These are phyloP conservation scores for Ascomycota sp. DNA, from an alignment of 2,329 filamentous ascomycete genomes.

Conservation along the genomic window DNA sequence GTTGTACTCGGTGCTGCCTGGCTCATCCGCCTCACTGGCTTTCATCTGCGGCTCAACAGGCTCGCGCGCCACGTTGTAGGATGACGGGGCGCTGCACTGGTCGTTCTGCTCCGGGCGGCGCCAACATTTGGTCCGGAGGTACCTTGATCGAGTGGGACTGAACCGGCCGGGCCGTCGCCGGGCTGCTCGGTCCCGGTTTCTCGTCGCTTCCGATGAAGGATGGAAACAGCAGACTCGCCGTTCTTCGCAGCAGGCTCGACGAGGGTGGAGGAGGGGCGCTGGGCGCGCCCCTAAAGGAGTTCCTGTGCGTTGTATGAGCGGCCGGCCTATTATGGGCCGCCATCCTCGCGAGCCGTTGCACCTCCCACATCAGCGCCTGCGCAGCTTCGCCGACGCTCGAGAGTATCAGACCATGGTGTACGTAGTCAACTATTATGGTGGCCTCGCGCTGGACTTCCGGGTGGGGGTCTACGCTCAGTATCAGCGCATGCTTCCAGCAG, in stretches of 20 bases:
- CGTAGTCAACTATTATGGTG: constrained; percentile 64
- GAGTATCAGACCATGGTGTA: constrained; percentile 57
- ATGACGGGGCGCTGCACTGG: constrained; percentile 39
- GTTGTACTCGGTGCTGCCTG: constrained; percentile 91
- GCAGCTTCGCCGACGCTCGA: constrained; percentile 56
- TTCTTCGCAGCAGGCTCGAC: constrained; percentile 39
- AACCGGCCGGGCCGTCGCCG: constrained; percentile 9
- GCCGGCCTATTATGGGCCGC: constrained; percentile 21
- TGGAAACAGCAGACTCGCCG: constrained; percentile 41
- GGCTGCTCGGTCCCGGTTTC: constrained; percentile 14
- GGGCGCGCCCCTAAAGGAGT: constrained; percentile 16
- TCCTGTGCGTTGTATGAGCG: constrained; percentile 21
- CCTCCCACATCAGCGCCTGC: constrained; percentile 54
- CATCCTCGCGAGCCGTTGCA: constrained; percentile 30
- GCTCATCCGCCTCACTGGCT: constrained; percentile 83
- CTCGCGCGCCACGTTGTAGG: constrained; percentile 55
- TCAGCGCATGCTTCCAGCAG: constrained; percentile 82
- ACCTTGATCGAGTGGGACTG: constrained; percentile 16
- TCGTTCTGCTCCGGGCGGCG: constrained; percentile 63
- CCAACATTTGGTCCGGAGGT: constrained; percentile 19
- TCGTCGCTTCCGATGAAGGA: constrained; percentile 33
- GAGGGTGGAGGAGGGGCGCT: constrained; percentile 26
- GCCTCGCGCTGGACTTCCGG: constrained; percentile 81
- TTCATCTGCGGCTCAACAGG: constrained; percentile 95
- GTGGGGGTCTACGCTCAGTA: constrained; percentile 83